phyloP scores from a whole-genome alignment of 75 land plant genomes.

The Cryptomeria japonica region DNA sequence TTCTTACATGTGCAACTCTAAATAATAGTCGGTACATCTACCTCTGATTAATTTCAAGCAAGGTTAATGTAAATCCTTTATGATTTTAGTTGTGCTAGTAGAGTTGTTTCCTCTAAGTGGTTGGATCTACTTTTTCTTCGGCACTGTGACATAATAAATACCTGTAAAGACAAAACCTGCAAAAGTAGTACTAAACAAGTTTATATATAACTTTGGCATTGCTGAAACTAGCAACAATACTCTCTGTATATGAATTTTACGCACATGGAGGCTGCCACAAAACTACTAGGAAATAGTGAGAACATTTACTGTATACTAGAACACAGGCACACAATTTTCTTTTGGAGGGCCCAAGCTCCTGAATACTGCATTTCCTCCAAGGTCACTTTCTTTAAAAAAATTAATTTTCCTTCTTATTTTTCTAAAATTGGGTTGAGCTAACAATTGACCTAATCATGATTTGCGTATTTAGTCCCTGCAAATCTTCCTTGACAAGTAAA shows the following conservation, averaged over 20 bases:
- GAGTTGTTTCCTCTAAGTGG: not conserved
- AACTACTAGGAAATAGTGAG: not conserved
- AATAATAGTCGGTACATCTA: not conserved
- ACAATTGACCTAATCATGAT: too few species aligned
- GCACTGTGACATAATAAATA: not conserved
- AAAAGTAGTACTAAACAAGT: not conserved
- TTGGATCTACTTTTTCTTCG: not conserved
- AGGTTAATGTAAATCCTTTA: not conserved
- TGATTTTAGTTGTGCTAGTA: not conserved
- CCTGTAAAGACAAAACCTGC: not conserved
- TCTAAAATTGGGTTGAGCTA: too few species aligned
- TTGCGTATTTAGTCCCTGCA: too few species aligned
- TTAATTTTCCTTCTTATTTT: too few species aligned
- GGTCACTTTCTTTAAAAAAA: too few species aligned
- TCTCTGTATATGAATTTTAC: not conserved
- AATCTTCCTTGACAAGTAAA: too few species aligned
- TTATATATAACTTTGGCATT: not conserved
- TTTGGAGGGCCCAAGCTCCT: not conserved
- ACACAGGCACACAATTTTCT: not conserved
- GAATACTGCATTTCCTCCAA: too few species aligned
- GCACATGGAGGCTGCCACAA: not conserved
- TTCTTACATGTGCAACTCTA: not conserved
- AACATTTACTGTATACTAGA: not conserved
- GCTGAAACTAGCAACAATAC: not conserved
- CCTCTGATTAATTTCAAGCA: not conserved